Percentiles rank a stretch among this genome's conserved stretches.
Conservation (phyloP, 352 stramenopile species). For the Pythium dissimile region DNA sequence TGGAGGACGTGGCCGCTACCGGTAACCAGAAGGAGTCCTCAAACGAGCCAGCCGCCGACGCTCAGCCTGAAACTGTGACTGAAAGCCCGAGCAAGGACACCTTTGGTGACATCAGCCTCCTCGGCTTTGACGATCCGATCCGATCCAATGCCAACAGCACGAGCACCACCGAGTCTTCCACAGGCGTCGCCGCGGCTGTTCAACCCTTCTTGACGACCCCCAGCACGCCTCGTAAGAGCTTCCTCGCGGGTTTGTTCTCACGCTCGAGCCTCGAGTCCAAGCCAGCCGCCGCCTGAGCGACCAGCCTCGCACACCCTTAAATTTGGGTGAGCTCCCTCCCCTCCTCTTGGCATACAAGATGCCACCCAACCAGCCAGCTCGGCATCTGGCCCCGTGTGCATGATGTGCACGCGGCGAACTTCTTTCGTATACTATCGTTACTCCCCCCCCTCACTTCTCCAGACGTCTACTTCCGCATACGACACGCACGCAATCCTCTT, state of each 20-base stretch:
- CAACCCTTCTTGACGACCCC: constrained; percentile 2
- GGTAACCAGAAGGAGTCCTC: not conserved
- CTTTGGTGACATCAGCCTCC: not conserved
- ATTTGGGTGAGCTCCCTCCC: too few relatives aligned
- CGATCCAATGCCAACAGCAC: constrained; percentile 13
- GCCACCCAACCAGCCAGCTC: constrained; percentile 3
- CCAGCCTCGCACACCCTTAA: too few relatives aligned
- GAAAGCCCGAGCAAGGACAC: not conserved
- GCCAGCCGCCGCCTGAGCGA: constrained; percentile 9
- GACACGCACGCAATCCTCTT: not conserved
- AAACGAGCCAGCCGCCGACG: not conserved
- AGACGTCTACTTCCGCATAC: constrained; percentile 5
- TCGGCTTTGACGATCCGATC: constrained; percentile 13
- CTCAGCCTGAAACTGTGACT: not conserved
- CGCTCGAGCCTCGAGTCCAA: constrained; percentile 22
- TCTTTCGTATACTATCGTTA: constrained; percentile 14
- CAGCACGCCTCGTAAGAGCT: constrained; percentile 18
- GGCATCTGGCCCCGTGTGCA: constrained; percentile 1
- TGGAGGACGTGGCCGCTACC: constrained; percentile 13
- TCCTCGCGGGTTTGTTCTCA: constrained; percentile 24
- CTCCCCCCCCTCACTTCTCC: not conserved
- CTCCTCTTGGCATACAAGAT: not conserved
- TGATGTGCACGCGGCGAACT: constrained; percentile 13
- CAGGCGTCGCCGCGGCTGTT: constrained; percentile 1
- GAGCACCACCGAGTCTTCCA: constrained; percentile 20